A percentile compares a stretch with the other conserved stretches of the same genome.
phyloP scores from a whole-genome alignment of 257 asterid genomes.

The Prunella vulgaris region DNA sequence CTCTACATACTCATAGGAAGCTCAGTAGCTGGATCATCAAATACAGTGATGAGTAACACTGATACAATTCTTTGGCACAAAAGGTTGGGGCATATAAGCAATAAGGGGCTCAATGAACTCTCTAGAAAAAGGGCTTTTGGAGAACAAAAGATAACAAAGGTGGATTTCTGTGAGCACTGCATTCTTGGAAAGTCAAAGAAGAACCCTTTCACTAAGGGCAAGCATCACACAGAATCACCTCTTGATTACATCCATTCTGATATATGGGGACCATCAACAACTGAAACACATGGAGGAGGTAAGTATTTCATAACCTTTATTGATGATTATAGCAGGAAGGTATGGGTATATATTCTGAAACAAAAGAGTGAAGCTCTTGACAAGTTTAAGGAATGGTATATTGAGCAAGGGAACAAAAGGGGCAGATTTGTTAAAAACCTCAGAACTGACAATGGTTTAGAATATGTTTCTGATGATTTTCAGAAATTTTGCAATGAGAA shows the following conservation, averaged over 20 bases:
- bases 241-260: background rate
- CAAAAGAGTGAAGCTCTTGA: background rate
- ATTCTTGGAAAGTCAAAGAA: background rate
- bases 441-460: background rate
- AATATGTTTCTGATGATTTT: background rate
- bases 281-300: background rate
- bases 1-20: too few relatives aligned
- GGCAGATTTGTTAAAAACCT: background rate
- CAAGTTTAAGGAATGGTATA: background rate
- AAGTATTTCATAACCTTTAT: background rate
- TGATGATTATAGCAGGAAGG: background rate
- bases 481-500: too few relatives aligned
- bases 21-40: too few relatives aligned
- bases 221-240: too few relatives aligned
- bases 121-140: too few relatives aligned
- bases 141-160: background rate
- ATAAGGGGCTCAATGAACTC: background rate
- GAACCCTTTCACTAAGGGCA: too few relatives aligned
- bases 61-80: background rate
- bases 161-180: background rate
- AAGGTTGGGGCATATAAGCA: background rate
- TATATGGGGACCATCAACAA: background rate
- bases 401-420: background rate
- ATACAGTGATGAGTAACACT: too few relatives aligned
- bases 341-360: background rate